Evolutionary conservation across 495 filamentous ascomycete genomes (phyloP).

Genomic region (Trypethelium eluteriae): DNA sequence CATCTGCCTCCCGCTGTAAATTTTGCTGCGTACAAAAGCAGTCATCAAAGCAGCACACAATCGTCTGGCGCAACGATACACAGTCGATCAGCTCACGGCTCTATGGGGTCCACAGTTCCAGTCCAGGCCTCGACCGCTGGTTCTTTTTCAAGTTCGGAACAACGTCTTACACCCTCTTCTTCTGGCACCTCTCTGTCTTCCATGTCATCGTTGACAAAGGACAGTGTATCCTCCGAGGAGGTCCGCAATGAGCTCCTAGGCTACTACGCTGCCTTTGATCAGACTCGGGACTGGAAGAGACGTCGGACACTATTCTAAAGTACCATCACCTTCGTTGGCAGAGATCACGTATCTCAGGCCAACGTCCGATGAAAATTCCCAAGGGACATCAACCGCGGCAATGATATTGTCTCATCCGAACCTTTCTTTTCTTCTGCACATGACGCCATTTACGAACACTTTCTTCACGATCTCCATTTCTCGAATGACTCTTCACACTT

Average conservation of each 20-base stretch:
- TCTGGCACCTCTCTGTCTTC: slow-evolving; percentile 82
- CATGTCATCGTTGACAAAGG: slow-evolving; percentile 48
- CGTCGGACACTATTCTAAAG: slow-evolving; percentile 39
- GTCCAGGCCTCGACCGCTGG: neutral
- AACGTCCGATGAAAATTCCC: too few species aligned
- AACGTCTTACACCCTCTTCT: slow-evolving; percentile 63
- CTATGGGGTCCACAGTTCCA: neutral
- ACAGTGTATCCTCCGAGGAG: slow-evolving; percentile 55
- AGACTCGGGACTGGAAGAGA: slow-evolving; percentile 58
- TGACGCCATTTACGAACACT: neutral
- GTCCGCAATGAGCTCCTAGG: slow-evolving; percentile 71
- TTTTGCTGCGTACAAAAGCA: slow-evolving; percentile 45
- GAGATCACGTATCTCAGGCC: too few species aligned
- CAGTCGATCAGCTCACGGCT: slow-evolving; percentile 6
- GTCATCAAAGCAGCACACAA: slow-evolving; percentile 20
- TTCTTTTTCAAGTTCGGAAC: slow-evolving; percentile 12
- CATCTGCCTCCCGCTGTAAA: slow-evolving; percentile 64
- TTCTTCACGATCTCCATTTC: neutral
- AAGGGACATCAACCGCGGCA: too few species aligned
- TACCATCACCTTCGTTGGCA: neutral
- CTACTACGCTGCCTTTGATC: slow-evolving; percentile 84
- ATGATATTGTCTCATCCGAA: neutral
- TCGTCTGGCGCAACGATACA: slow-evolving; percentile 16
- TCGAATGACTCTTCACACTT: neutral
- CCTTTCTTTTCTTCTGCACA: neutral